phyloP scores from a whole-genome alignment of 768 basidiomycete species.

The Roridomyces roridus region DNA sequence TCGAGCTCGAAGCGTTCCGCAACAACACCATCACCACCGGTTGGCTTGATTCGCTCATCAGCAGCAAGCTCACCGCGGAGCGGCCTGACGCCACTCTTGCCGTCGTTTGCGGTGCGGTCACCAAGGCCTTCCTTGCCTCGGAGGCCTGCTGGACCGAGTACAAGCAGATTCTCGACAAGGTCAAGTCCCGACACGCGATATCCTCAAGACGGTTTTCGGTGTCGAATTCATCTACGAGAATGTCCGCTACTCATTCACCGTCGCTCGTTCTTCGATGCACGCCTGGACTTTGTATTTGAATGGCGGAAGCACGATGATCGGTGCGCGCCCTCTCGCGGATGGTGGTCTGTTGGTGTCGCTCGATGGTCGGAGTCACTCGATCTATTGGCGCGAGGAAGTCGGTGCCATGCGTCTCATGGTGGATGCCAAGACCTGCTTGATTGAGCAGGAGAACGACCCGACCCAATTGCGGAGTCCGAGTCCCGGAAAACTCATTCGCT shows the following conservation, averaged over 20 bases:
- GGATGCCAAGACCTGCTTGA: slow-evolving; percentile 96
- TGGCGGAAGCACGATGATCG: slow-evolving; percentile 91
- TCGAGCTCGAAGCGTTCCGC: slow-evolving; percentile 95
- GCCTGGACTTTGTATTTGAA: slow-evolving; percentile 97
- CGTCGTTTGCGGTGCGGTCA: slow-evolving; percentile 94
- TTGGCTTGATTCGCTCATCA: slow-evolving; percentile 97
- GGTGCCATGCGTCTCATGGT: slow-evolving; percentile 92
- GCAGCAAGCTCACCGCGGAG: slow-evolving; percentile 96
- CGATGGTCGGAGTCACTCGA: slow-evolving; percentile 93
- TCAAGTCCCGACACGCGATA: slow-evolving; percentile 93
- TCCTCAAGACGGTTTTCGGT: slow-evolving; percentile 94
- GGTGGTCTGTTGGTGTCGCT: slow-evolving; percentile 92
- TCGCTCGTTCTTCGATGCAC: slow-evolving; percentile 86
- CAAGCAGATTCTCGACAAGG: slow-evolving; percentile 95
- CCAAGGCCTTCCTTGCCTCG: slow-evolving; percentile 91
- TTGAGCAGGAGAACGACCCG: slow-evolving; percentile 99
- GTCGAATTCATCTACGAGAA: slow-evolving; percentile 99
- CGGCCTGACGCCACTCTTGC: slow-evolving; percentile 92
- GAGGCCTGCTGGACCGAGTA: slow-evolving; percentile 93
- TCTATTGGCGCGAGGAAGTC: slow-evolving; percentile 99
- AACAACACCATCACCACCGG: slow-evolving; percentile 98
- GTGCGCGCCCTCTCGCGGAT: slow-evolving; percentile 90
- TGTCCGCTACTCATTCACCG: slow-evolving; percentile 93
- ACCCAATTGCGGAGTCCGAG: slow-evolving; percentile 95
- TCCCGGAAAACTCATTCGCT: slow-evolving; percentile 95